Evolutionary conservation across 768 basidiomycete species (phyloP).

Genomic region (Tremella mesenterica): DNA sequence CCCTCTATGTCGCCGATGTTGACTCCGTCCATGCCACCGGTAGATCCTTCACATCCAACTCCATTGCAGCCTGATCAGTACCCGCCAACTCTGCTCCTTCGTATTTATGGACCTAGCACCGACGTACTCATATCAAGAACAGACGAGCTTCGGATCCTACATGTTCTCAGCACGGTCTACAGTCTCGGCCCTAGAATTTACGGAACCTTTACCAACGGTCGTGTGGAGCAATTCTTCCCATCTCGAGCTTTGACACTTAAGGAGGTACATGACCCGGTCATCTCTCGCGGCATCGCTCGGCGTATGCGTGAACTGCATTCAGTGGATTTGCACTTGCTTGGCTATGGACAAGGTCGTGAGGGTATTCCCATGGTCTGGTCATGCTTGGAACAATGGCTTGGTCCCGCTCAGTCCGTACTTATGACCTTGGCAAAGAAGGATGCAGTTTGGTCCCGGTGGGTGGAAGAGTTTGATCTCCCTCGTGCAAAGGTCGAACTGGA

Average conservation of each 20-base stretch:
- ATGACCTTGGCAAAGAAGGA: constrained; percentile 45
- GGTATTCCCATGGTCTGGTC: constrained; percentile 37
- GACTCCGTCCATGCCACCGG: constrained; percentile 26
- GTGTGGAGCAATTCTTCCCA: constrained; percentile 91
- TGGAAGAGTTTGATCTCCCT: constrained; percentile 56
- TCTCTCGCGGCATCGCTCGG: constrained; percentile 79
- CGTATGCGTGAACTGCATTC: constrained; percentile 94
- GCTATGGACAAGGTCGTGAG: constrained; percentile 29
- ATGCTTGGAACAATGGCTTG: constrained; percentile 49
- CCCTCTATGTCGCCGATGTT: constrained; percentile 33
- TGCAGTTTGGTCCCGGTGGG: constrained; percentile 38
- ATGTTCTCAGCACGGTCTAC: constrained; percentile 78
- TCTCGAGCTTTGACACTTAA: constrained; percentile 67
- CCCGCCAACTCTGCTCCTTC: constrained; percentile 63
- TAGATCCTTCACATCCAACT: constrained; percentile 46
- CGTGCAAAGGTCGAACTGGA: constrained; percentile 59
- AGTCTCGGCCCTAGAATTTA: constrained; percentile 82
- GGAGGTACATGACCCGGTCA: constrained; percentile 66
- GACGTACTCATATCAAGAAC: constrained; percentile 77
- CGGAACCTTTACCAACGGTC: constrained; percentile 91
- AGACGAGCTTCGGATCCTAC: constrained; percentile 76
- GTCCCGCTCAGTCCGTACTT: constrained; percentile 65
- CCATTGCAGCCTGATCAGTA: constrained; percentile 43
- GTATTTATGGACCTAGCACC: constrained; percentile 85
- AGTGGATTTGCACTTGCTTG: constrained; percentile 67